Base-by-base conservation (phyloP, 495 filamentous ascomycete species). In the Tuber indicum region DNA sequence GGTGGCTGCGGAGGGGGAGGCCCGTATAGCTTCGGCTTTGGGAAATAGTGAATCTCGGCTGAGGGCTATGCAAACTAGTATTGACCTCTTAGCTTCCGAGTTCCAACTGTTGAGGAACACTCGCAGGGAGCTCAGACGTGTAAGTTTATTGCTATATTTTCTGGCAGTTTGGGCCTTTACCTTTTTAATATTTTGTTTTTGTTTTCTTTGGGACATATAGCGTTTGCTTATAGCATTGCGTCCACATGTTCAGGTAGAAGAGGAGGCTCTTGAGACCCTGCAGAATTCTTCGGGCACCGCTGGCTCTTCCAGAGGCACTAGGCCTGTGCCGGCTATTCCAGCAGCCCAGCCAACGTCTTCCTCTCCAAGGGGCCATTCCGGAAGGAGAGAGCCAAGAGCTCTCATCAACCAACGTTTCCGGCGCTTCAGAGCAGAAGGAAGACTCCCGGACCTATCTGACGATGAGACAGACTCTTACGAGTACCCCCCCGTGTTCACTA, bases 11-110 rank as follows among this genome's bases (percentile, higher is more conserved):
- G 77, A 80, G 21, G 73, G 69, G 7, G 75, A 73, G 62, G 52
- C 72, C 46, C 66, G 73, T 23, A 75, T 77, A 23, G 80, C 82
- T 10, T 80, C 80, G 17, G 71, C 66, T 12, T 42, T 83, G 16
- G 74, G 81, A 23, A 72, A 75, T 10, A 42, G 81, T 0, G 81
- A 83, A 49, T 81, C 81, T 10, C 76, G 81, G 21, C 43, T 83
- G 12, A 62, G 81, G 12, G 81, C 81, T 9, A 83, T 83, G 81
- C 81, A 83, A 70, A 83, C 75, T 4, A 72, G 81, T 36, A 83
- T 83, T 39, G 81, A 83, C 19, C 74, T 83, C 7, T 66, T 83
- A 32, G 78, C 81, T 21, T 81, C 74, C 10, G 81, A 83, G 66
- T 83, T 83, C 73, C 74, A 75, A 45, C 58, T 83, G 43, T 46